Evolutionary conservation across 768 basidiomycete genomes (phyloP).

Genomic region (Rhodotorula babjevae): DNA sequence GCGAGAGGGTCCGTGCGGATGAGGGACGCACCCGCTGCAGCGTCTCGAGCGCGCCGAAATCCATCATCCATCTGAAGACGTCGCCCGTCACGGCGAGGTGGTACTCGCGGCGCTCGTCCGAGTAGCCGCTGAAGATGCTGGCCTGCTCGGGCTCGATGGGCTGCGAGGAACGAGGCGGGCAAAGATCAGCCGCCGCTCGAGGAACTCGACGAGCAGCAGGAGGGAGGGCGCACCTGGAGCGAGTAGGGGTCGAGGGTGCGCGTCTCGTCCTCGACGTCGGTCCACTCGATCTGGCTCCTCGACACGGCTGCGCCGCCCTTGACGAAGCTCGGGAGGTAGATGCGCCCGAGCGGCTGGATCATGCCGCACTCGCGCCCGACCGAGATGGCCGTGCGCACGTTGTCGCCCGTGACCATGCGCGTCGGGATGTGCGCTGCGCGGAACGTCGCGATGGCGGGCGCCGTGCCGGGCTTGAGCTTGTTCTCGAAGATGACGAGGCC

Average conservation of each 20-base stretch:
- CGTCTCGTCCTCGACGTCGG: conserved; percentile 76
- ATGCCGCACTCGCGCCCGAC: conserved; percentile 90
- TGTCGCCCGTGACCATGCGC: conserved; percentile 98
- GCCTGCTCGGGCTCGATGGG: conserved; percentile 63
- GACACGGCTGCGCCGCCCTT: conserved; percentile 56
- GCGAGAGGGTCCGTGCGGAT: no score
- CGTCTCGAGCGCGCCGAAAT: conserved; percentile 87
- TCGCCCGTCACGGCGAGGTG: conserved; percentile 88
- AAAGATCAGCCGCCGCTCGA: conserved; percentile 47
- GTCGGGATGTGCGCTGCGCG: conserved; percentile 86
- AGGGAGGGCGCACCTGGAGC: conserved; percentile 54
- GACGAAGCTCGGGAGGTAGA: conserved; percentile 76
- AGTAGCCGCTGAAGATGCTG: conserved; percentile 48
- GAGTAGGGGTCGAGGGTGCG: conserved; percentile 86
- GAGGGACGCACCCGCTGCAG: conserved; percentile 71
- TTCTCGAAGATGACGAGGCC: conserved; percentile 98
- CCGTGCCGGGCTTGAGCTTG: conserved; percentile 85
- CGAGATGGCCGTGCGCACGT: conserved; percentile 90
- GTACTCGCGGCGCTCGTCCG: conserved; percentile 73
- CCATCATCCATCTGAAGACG: conserved; percentile 97
- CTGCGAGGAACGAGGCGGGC: conserved; percentile 46
- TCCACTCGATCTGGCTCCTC: conserved; percentile 72
- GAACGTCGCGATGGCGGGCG: conserved; percentile 81
- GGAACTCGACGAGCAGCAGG: conserved; percentile 32
- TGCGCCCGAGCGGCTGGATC: conserved; percentile 78